Evolutionary conservation across 495 filamentous ascomycete species (phyloP), one percentile per base, ranked within the genome.

Genomic region (Penicillium atrosanguineum): DNA sequence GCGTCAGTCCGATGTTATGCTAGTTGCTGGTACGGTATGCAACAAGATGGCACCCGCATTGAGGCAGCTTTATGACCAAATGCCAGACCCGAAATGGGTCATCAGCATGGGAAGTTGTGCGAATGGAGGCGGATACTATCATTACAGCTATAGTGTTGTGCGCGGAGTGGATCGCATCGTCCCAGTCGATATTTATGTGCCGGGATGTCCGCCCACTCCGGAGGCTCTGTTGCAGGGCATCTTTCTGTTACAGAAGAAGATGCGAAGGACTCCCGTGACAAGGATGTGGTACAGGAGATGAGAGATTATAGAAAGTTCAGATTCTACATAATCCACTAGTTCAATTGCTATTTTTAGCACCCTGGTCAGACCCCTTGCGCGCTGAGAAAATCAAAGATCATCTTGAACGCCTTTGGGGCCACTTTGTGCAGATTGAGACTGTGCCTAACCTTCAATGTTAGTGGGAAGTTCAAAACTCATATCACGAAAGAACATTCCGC

Each of bases 91-190:
- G 43, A 9, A 45, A 28, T 44, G 41, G 41, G 41, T 44, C 6
- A 44, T 44, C 2, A 21, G 81, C 56, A 95, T 95, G 90, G 90
- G 90, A 19, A 86, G 81, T 56, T 95, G 90, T 73, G 90, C 90
- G 59, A 95, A 95, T 72, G 90, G 90, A 49, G 90, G 90, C 56
- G 90, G 90, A 38, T 95, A 95, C 73, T 95, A 95, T 63, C 90
- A 95, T 71, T 95, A 95, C 73, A 89, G 85, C 66, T 95, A 95
- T 76, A 85, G 80, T 46, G 90, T 95, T 53, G 86, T 88, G 44
- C 83, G 90, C 60, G 90, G 90, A 19, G 94, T 90, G 63, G 90
- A 95, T 74, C 77, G 90, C 48, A 90, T 95, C 61, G 90, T 95
- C 50, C 90, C 90, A 44, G 90, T 95, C 39, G 90, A 95, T 73